These are phyloP conservation scores for Allium sativum DNA, from an alignment of 106 monocot species.

Conservation along the genomic window DNA sequence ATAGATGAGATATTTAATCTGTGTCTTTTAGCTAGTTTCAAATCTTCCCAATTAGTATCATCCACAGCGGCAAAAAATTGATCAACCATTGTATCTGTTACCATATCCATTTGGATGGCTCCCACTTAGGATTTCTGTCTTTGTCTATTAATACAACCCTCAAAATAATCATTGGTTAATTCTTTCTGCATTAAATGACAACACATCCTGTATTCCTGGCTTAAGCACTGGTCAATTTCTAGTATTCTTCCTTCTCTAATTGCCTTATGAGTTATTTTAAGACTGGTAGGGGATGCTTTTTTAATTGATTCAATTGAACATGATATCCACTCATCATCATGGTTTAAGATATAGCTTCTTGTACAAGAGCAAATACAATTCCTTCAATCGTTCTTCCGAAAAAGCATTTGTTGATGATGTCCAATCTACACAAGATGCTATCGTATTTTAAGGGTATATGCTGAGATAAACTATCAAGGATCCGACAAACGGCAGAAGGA, in stretches of 20 bases:
- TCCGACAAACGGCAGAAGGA: conserved; percentile 43
- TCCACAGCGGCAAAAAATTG: conserved; percentile 46
- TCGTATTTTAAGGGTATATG: conserved; percentile 41
- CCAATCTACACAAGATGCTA: conserved; percentile 47
- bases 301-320: conserved; percentile 63
- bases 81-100: conserved; percentile 47
- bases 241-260: conserved; percentile 81
- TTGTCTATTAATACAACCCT: conserved; percentile 84
- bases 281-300: conserved; percentile 84
- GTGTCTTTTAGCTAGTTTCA: conserved; percentile 40
- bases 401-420: conserved; percentile 75
- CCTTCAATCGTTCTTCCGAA: conserved; percentile 81
- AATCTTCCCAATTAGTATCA: conserved; percentile 61
- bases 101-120: conserved; percentile 58
- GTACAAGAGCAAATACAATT: conserved; percentile 71
- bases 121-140: conserved; percentile 94
- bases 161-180: conserved; percentile 76
- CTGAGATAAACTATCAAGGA: conserved; percentile 62
- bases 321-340: conserved; percentile 48
- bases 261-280: conserved; percentile 79
- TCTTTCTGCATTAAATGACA: conserved; percentile 70
- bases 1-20: background rate
- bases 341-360: conserved; percentile 31
- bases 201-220: conserved; percentile 51
- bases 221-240: conserved; percentile 56